Percentiles rank a stretch among this genome's conserved stretches.
phyloP scores from a whole-genome alignment of 2,329 filamentous ascomycete genomes.

The Sporothrix schenckii region DNA sequence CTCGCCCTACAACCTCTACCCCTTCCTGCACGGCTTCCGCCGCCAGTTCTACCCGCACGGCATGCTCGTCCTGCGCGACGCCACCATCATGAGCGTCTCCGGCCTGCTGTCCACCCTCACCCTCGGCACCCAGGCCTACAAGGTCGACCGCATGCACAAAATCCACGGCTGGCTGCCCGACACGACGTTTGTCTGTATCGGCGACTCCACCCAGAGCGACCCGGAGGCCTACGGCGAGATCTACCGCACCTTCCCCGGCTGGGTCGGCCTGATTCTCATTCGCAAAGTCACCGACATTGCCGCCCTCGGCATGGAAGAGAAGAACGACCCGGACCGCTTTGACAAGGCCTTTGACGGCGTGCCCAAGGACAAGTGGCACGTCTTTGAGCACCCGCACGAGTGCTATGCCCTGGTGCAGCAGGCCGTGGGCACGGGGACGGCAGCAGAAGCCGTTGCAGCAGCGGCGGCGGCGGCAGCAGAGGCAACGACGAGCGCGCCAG shows the following conservation, averaged over 20 bases:
- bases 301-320: conserved; percentile 68
- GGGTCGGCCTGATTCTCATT: conserved; percentile 84
- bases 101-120: conserved; percentile 80
- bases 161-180: conserved; percentile 77
- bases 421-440: conserved; percentile 1
- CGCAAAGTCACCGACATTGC: conserved; percentile 78
- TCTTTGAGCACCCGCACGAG: conserved; percentile 78
- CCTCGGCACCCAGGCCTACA: conserved; percentile 81
- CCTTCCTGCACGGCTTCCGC: conserved; percentile 78
- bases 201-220: conserved; percentile 89
- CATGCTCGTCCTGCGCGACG: conserved; percentile 81
- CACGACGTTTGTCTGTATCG: conserved; percentile 79
- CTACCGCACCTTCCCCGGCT: conserved; percentile 67
- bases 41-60: conserved; percentile 72
- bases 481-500: not conserved
- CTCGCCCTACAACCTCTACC: conserved; percentile 92
- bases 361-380: conserved; percentile 71
- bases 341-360: conserved; percentile 79
- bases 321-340: conserved; percentile 75
- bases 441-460: not conserved
- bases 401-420: conserved; percentile 46
- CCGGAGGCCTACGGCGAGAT: conserved; percentile 64
- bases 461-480: not conserved
- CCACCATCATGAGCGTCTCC: conserved; percentile 80
- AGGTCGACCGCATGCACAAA: conserved; percentile 76